Evolutionary conservation across 2,329 filamentous ascomycete species (phyloP).

Genomic region (Dissoconium aciculare): DNA sequence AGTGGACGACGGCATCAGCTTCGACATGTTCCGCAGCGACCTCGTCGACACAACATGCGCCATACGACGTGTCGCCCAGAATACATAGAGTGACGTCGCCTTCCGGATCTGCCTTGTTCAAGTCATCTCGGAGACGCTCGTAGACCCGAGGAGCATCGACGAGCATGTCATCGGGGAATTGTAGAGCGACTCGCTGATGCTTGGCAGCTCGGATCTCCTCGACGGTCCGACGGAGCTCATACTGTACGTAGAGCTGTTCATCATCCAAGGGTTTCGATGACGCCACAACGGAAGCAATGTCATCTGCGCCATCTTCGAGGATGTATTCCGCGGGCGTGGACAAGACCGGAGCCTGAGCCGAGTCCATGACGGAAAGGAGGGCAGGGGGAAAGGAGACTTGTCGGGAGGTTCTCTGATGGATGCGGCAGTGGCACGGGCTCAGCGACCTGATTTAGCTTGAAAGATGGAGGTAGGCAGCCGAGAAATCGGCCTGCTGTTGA

Average conservation of each 20-base stretch:
- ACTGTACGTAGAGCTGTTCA: conserved; percentile 58
- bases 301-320: conserved; percentile 37
- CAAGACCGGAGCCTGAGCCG: conserved; percentile 39
- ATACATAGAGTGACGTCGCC: conserved; percentile 53
- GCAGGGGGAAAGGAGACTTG: too few species aligned
- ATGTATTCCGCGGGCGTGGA: conserved; percentile 49
- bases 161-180: conserved; percentile 91
- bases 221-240: conserved; percentile 73
- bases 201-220: conserved; percentile 54
- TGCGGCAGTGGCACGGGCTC: too few species aligned
- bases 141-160: conserved; percentile 70
- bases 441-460: too few species aligned
- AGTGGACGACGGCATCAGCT: conserved; percentile 85
- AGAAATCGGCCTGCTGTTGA: too few species aligned
- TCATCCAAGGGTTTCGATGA: conserved; percentile 35
- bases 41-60: conserved; percentile 92
- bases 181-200: conserved; percentile 71
- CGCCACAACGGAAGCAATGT: neutral
- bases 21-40: conserved; percentile 86
- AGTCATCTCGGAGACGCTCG: conserved; percentile 43
- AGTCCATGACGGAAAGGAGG: neutral
- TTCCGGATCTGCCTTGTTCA: conserved; percentile 25
- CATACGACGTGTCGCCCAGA: conserved; percentile 89
- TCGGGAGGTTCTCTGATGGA: too few species aligned
- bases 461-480: too few species aligned